phyloP scores from a whole-genome alignment of 2,329 filamentous ascomycete species.

The Epichloe amarillans region DNA sequence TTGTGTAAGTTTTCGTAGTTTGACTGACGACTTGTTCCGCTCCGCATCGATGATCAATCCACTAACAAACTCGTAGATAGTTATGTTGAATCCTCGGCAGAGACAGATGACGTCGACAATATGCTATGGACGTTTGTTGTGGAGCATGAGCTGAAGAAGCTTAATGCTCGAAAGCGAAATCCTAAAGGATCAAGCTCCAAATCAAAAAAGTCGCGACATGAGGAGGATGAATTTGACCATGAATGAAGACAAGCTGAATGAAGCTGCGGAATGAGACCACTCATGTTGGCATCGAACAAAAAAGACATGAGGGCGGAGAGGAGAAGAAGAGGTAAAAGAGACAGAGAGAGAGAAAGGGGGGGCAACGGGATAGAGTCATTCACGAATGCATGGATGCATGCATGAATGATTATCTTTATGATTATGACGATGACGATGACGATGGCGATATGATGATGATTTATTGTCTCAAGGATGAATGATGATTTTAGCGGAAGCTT shows the following conservation, averaged over 20 bases:
- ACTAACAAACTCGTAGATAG: slow-evolving; percentile 15
- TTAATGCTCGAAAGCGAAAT: slow-evolving; percentile 20
- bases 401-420: slow-evolving; percentile 1
- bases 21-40: background rate
- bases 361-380: background rate
- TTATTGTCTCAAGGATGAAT: slow-evolving; percentile 10
- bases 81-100: slow-evolving; percentile 16
- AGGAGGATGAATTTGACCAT: slow-evolving; percentile 11
- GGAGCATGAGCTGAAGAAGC: slow-evolving; percentile 26
- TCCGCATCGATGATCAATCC: background rate
- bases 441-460: slow-evolving; percentile 4
- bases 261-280: background rate
- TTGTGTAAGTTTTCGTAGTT: slow-evolving; percentile 19
- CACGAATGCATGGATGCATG: background rate
- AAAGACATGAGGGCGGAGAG: background rate
- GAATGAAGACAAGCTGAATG: slow-evolving; percentile 10
- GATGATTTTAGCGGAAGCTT: slow-evolving; percentile 19
- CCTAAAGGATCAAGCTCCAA: slow-evolving; percentile 14
- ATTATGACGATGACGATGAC: background rate
- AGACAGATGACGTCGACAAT: slow-evolving; percentile 5
- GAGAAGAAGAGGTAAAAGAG: too few species aligned
- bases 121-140: slow-evolving; percentile 23
- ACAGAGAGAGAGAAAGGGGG: too few species aligned
- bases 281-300: background rate
- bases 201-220: slow-evolving; percentile 9